Evolutionary conservation across 2,329 filamentous ascomycete genomes (phyloP), one percentile per base, ranked within the genome.

Genomic region (Coleophoma crateriformis): DNA sequence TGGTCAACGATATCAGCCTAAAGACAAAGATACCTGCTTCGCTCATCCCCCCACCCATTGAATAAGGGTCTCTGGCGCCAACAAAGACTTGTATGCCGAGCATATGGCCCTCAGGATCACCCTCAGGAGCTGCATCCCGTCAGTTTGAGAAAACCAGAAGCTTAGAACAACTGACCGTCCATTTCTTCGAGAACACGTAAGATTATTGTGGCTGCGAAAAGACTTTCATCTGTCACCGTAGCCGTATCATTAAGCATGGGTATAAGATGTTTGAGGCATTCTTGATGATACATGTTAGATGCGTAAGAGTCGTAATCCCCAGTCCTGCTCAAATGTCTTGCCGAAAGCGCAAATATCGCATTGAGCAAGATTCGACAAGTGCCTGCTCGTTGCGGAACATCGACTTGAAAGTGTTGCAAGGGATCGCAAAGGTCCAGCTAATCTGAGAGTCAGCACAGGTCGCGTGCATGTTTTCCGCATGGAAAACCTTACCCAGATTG

Each of bases 141-240:
- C 41, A 38, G 35, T 32, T 11, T 33, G n/a, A 7, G 13, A n/a
- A 33, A 17, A n/a, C 11, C 43, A 20, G 43, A 33, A 34, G 10
- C n/a, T 2, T 45, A 5, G 32, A n/a, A n/a, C 14, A n/a, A 7
- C 22, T 15, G 46, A 59, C 57, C 40, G 33, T 58, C 56, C 51
- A 82, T 74, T 54, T 82, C 79, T 59, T 82, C 78, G 17, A 79
- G 69, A 2, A 78, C 75, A 1, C 79, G 69, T 2, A 82, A 67
- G 10, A 82, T 78, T 33, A 82, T 78, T 0, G 73, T 76, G 0
- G 78, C 77, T 0, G 78, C 77, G 33, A 80, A 71, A 2, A 79
- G 60, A 34, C 76, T 73, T 56, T 78, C 76, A 50, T 78, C 74
- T 14, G 70, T 62, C 1, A 72, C 65, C 2, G 68, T 69, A 2